Evolutionary conservation across 495 filamentous ascomycete genomes (phyloP), one percentile per base, ranked within the genome.

Genomic region (Trichoderma orchidacearum): DNA sequence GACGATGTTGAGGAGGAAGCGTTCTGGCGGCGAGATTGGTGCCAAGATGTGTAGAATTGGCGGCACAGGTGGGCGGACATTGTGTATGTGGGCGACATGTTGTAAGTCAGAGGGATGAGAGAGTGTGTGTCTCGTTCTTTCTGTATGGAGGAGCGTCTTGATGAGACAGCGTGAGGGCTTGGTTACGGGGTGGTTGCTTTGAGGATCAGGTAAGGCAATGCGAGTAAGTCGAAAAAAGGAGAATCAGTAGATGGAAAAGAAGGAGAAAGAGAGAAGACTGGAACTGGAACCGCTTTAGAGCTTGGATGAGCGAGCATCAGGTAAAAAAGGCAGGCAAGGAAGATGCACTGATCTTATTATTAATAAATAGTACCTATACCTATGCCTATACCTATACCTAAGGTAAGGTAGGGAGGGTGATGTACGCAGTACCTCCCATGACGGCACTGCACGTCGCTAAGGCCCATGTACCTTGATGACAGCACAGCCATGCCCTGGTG

Each of bases 51-150:
- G 67, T 69, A 70, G 62, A 77, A 76, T 58, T 76, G 64, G 63
- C 72, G 75, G 72, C 74, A 76, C 63, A 77, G 62, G 56, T 77
- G 75, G 63, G 73, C 73, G 6, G 73, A 73, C 72, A 77, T 76
- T 53, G 75, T 77, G 65, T 77, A 73, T 13, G 75, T 76, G 53
- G 75, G 75, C 55, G 73, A 72, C 75, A 77, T 77, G 51, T 51
- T 67, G 60, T 25, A 13, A 1, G 18, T 3, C 5, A 11, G 4
- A 2, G 41, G 27, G 21, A 48, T n/a, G 17, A 25, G 41, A 48
- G 18, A 36, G 34, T 36, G 34, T 3, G 34, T 7, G 34, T 36
- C n/a, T n/a, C n/a, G n/a, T n/a, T n/a, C n/a, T n/a, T n/a, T n/a
- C n/a, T n/a, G n/a, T n/a, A n/a, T n/a, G n/a, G n/a, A n/a, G 8